Conservation (phyloP, 1,139 yeast genomes). For the Scheffersomyces parashehatae region DNA sequence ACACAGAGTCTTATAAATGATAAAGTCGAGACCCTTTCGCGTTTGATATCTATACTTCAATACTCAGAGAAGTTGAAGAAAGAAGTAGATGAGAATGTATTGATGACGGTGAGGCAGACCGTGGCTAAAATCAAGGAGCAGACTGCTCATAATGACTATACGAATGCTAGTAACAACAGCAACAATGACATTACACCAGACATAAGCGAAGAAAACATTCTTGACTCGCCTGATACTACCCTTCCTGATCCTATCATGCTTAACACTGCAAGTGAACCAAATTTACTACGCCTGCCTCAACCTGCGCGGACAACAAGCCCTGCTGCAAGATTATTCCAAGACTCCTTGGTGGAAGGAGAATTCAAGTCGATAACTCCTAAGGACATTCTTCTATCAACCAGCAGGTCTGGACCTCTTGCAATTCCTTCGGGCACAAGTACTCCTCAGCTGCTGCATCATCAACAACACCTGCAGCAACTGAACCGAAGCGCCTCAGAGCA, state of each 20-base stretch:
- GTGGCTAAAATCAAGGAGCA: conserved; percentile 52
- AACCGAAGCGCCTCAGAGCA: neutral
- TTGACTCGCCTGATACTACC: conserved; percentile 1
- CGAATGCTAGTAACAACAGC: conserved; percentile 1
- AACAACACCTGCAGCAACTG: too few relatives aligned
- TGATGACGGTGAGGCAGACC: conserved; percentile 65
- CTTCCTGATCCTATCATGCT: conserved; percentile 5
- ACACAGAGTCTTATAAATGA: conserved; percentile 62
- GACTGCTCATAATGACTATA: conserved; percentile 24
- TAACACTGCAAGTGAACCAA: conserved; percentile 5
- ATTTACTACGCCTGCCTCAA: conserved; percentile 29
- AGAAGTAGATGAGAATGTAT: conserved; percentile 77
- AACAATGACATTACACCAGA: conserved; percentile 3
- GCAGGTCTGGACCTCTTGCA: conserved; percentile 24
- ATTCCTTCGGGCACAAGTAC: conserved; percentile 3
- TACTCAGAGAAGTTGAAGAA: conserved; percentile 78
- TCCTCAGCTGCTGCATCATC: too few relatives aligned
- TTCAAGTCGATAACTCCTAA: conserved; percentile 37
- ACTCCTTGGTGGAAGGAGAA: conserved; percentile 35
- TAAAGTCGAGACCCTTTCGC: conserved; percentile 71
- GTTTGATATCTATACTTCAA: conserved; percentile 75
- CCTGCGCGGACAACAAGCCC: conserved; percentile 36
- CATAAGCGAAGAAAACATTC: conserved; percentile 4
- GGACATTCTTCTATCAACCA: conserved; percentile 29
- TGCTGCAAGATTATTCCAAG: conserved; percentile 35